Evolutionary conservation across 1,139 yeast species (phyloP).

Genomic region (Entelexis paramagnoliae): DNA sequence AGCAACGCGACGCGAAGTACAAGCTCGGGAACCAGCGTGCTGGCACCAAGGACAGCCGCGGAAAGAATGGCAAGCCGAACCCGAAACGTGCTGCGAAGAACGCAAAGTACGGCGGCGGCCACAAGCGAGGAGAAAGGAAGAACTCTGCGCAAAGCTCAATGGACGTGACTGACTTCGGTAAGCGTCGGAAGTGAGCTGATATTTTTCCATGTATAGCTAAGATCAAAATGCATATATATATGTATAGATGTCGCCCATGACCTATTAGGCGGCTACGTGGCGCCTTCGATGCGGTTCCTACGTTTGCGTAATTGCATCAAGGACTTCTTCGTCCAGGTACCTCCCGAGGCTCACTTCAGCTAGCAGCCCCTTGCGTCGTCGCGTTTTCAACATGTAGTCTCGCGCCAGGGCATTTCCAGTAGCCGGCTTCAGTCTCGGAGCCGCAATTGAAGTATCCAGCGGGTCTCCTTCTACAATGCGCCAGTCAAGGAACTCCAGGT

Average conservation of each 20-base stretch:
- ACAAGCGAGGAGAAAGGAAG: conserved; percentile 60
- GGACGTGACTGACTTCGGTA: conserved; percentile 55
- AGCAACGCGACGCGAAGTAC: conserved; percentile 25
- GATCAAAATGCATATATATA: too few relatives aligned
- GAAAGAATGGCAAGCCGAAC: conserved; percentile 29
- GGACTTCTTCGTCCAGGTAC: conserved; percentile 55
- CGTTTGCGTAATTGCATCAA: background rate
- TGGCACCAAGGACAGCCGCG: conserved; percentile 38
- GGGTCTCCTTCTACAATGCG: conserved; percentile 86
- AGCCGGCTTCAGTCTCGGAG: conserved; percentile 70
- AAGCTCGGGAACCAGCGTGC: conserved; percentile 24
- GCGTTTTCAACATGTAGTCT: conserved; percentile 80
- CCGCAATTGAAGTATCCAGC: conserved; percentile 49
- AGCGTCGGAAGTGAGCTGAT: conserved; percentile 31
- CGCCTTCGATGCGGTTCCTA: too few relatives aligned
- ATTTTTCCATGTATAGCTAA: too few relatives aligned
- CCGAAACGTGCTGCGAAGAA: conserved; percentile 60
- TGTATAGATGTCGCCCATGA: too few relatives aligned
- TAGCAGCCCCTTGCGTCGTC: conserved; percentile 66
- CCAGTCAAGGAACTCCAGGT: conserved; percentile 62
- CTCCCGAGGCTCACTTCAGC: conserved; percentile 68
- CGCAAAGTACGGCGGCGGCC: conserved; percentile 56
- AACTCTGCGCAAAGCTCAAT: conserved; percentile 68
- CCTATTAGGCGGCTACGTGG: too few relatives aligned
- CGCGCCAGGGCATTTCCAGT: conserved; percentile 61